Conservation (phyloP, 495 filamentous ascomycete species). For the Diplogelasinospora grovesii region DNA sequence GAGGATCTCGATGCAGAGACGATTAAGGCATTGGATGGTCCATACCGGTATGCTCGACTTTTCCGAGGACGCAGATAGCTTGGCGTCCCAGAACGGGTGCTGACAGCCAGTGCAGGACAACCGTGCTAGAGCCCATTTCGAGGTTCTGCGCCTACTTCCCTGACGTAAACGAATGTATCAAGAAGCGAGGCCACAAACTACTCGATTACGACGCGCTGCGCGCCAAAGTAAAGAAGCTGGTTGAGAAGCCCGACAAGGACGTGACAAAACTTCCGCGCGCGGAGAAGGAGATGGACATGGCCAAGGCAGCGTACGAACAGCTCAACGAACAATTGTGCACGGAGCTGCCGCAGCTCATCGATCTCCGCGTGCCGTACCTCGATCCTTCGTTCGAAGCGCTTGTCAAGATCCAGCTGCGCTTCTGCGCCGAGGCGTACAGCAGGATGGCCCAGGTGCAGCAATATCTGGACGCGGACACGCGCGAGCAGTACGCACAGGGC, state of each 20-base stretch:
- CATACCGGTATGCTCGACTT: no score
- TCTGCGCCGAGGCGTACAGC: constrained; percentile 94
- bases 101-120: no score
- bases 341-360: constrained; percentile 95
- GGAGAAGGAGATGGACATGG: constrained; percentile 90
- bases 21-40: constrained; percentile 96
- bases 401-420: constrained; percentile 95
- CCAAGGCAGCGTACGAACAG: constrained; percentile 87
- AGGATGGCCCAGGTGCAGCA: constrained; percentile 99
- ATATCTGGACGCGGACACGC: constrained; percentile 91
- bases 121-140: constrained; percentile 89
- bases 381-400: constrained; percentile 95
- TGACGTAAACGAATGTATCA: constrained; percentile 97
- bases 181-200: constrained; percentile 95
- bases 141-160: constrained; percentile 98
- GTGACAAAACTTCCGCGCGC: constrained; percentile 86
- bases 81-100: no score
- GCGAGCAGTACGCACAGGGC: constrained; percentile 92
- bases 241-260: constrained; percentile 98
- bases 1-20: constrained; percentile 97
- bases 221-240: constrained; percentile 90
- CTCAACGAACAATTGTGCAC: constrained; percentile 91
- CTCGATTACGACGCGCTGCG: constrained; percentile 96
- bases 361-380: constrained; percentile 91
- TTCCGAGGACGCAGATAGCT: no score